Percentiles rank a stretch among this genome's conserved stretches.
Evolutionary conservation across 1,139 yeast genomes (phyloP).

Genomic region (Eremothecium gossypii): DNA sequence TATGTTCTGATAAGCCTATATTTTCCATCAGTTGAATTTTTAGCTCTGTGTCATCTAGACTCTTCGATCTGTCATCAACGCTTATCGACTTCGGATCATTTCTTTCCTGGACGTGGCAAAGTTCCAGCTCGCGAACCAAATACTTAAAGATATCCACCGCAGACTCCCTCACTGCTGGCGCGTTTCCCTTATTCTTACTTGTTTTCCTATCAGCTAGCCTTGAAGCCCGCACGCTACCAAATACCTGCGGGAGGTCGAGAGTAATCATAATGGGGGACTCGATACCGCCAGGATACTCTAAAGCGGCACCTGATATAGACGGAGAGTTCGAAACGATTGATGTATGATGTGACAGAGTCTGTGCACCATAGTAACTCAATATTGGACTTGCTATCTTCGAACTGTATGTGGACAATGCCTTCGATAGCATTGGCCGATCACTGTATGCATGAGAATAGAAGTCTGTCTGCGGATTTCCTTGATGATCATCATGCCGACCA

Average conservation of each 20-base stretch:
- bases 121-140: constrained; percentile 26
- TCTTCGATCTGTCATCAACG: constrained; percentile 7
- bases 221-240: constrained; percentile 21
- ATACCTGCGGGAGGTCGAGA: constrained; percentile 25
- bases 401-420: constrained; percentile 12
- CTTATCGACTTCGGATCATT: constrained; percentile 5
- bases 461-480: neutral
- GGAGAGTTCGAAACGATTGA: constrained; percentile 11
- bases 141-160: constrained; percentile 29
- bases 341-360: constrained; percentile 10
- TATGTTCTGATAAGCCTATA: constrained; percentile 26
- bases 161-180: constrained; percentile 8
- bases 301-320: constrained; percentile 6
- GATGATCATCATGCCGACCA: constrained; percentile 2
- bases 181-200: constrained; percentile 5
- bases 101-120: constrained; percentile 21
- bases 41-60: constrained; percentile 15
- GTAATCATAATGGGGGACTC: constrained; percentile 22
- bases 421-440: constrained; percentile 14
- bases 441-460: neutral
- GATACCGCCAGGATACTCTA: constrained; percentile 7
- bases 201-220: constrained; percentile 7
- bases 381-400: constrained; percentile 10
- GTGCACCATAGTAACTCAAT: constrained; percentile 3
- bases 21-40: constrained; percentile 24